These are phyloP conservation scores for Colletotrichum lupini DNA, from an alignment of 2,329 filamentous ascomycete species.

Conservation along the genomic window DNA sequence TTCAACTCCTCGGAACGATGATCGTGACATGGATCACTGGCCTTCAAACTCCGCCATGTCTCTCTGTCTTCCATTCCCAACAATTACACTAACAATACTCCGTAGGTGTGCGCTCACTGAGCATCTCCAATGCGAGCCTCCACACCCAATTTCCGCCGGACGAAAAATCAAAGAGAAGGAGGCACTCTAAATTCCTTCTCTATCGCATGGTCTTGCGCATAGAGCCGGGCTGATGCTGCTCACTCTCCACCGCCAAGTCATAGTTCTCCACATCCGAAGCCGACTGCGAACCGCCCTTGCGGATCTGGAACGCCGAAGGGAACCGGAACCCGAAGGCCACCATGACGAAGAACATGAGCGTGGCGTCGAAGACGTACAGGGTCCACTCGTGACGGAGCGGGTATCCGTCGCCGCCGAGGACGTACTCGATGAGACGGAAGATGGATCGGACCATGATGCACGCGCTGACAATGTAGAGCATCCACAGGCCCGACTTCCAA, in stretches of 20 bases:
- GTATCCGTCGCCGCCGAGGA: constrained; percentile 57
- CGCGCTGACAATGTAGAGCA: constrained; percentile 61
- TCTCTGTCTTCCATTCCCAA: background rate
- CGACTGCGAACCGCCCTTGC: constrained; percentile 18
- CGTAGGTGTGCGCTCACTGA: no score
- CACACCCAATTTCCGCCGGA: no score
- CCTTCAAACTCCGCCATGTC: background rate
- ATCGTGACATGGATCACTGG: background rate
- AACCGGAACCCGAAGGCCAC: constrained; percentile 50
- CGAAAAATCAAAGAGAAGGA: background rate
- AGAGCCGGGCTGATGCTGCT: background rate
- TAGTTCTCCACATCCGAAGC: constrained; percentile 18
- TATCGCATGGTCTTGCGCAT: constrained; percentile 27
- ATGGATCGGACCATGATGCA: constrained; percentile 66
- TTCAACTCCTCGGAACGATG: background rate
- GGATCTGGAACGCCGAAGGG: constrained; percentile 29
- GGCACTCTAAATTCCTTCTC: background rate
- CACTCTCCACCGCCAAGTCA: constrained; percentile 23
- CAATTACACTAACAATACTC: background rate
- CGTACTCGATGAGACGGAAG: constrained; percentile 69
- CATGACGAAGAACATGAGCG: constrained; percentile 63
- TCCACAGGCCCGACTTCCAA: constrained; percentile 51
- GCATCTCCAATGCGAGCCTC: no score
- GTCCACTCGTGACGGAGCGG: constrained; percentile 66
- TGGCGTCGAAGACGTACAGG: constrained; percentile 68